phyloP scores from a whole-genome alignment of 805 yeast genomes.

The Lipomyces mesembrius region DNA sequence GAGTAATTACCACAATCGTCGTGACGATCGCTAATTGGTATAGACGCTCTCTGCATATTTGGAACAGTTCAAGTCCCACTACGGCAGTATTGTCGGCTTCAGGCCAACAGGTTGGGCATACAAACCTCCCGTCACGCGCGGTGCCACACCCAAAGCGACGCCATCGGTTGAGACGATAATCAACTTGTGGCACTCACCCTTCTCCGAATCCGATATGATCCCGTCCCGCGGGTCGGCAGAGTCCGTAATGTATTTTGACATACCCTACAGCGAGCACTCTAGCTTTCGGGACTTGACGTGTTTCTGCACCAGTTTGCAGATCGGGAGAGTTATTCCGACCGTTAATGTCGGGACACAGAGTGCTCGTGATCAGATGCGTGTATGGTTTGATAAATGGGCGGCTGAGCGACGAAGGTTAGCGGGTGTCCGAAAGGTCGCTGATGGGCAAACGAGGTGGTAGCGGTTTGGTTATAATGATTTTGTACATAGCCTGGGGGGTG shows the following conservation, averaged over 20 bases:
- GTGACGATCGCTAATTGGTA: not conserved
- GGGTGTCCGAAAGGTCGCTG: constrained; percentile 8
- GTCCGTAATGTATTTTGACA: constrained; percentile 39
- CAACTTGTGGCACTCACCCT: constrained; percentile 12
- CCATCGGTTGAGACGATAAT: constrained; percentile 21
- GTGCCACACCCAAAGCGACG: constrained; percentile 22
- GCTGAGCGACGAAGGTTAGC: constrained; percentile 20
- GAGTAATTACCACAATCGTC: not conserved
- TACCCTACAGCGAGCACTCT: constrained; percentile 95
- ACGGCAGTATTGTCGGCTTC: constrained; percentile 63
- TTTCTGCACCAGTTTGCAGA: constrained; percentile 60
- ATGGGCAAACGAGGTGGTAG: constrained; percentile 22
- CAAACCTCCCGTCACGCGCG: constrained; percentile 40
- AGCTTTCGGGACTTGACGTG: constrained; percentile 78
- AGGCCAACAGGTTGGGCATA: constrained; percentile 92
- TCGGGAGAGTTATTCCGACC: constrained; percentile 71
- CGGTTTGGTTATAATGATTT: not conserved
- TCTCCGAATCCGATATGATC: constrained; percentile 22
- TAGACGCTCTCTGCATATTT: constrained; percentile 53
- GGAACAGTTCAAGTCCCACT: constrained; percentile 52
- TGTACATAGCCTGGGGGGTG: not conserved
- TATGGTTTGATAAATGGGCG: constrained; percentile 37
- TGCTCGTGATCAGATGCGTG: constrained; percentile 34
- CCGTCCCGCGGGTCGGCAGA: constrained; percentile 39
- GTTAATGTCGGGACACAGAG: constrained; percentile 51